phyloP scores from a whole-genome alignment of 1,284 basidiomycete genomes.

The Ganoderma resinaceum region DNA sequence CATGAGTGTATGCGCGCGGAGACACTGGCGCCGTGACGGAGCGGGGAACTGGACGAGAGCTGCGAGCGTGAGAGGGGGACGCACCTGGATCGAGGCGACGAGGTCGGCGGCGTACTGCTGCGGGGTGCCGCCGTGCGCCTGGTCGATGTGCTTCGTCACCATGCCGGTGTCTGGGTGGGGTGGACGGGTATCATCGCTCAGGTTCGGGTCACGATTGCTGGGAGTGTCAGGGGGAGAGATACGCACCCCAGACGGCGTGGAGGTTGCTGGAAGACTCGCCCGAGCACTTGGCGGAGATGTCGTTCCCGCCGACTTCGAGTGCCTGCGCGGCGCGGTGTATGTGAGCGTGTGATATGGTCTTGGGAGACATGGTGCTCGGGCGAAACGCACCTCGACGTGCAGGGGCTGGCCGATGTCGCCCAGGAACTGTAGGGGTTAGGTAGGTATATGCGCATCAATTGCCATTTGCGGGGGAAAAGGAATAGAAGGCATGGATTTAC shows the following conservation, averaged over 20 bases:
- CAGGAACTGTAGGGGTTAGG: conserved; percentile 44
- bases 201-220: no score
- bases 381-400: conserved; percentile 29
- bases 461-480: not conserved
- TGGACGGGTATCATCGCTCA: conserved; percentile 36
- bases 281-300: conserved; percentile 37
- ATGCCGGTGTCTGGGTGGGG: conserved; percentile 50
- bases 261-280: conserved; percentile 49
- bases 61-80: not conserved
- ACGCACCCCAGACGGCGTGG: conserved; percentile 47
- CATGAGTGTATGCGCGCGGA: not conserved
- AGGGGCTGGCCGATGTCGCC: conserved; percentile 13
- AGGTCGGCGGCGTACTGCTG: conserved; percentile 48
- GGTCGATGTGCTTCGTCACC: conserved; percentile 49
- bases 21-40: not conserved
- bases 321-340: conserved; percentile 14
- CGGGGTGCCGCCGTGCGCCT: conserved; percentile 47
- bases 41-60: not conserved
- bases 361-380: not conserved
- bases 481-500: conserved; percentile 39
- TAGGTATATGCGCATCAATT: conserved; percentile 49
- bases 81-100: conserved; percentile 45
- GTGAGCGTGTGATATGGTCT: not conserved
- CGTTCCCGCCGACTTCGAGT: conserved; percentile 36
- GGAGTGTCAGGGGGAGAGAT: no score